Evolutionary conservation across 495 filamentous ascomycete species (phyloP).

Genomic region (Podospora sp.): DNA sequence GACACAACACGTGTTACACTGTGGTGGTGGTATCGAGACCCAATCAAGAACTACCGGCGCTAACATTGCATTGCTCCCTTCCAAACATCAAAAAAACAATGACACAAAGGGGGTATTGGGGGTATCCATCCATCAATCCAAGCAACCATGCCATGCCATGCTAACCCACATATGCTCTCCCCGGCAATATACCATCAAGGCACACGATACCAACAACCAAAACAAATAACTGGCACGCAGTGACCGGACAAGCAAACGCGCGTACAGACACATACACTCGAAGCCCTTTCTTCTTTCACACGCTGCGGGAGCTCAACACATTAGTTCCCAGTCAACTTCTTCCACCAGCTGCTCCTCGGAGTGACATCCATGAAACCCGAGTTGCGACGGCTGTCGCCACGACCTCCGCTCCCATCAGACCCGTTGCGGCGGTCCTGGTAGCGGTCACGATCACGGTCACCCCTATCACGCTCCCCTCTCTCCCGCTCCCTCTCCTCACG

Average conservation of each 20-base stretch:
- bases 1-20: slow-evolving; percentile 6
- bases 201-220: not conserved
- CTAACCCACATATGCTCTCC: not conserved
- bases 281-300: slow-evolving; percentile 6
- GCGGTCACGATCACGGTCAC: slow-evolving; percentile 18
- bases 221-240: not conserved
- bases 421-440: slow-evolving; percentile 32
- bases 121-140: not conserved
- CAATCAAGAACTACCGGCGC: not conserved
- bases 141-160: not conserved
- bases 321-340: slow-evolving; percentile 40
- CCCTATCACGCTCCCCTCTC: slow-evolving; percentile 12
- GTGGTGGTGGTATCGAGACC: slow-evolving; percentile 8
- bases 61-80: not conserved
- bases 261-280: not conserved
- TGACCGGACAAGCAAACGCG: not conserved
- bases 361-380: slow-evolving; percentile 46
- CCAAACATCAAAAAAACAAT: not conserved
- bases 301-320: not conserved
- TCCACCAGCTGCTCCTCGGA: slow-evolving; percentile 59
- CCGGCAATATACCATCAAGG: not conserved
- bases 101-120: slow-evolving; percentile 3
- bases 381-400: slow-evolving; percentile 41
- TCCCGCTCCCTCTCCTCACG: slow-evolving; percentile 46
- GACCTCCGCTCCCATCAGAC: slow-evolving; percentile 49